A percentile compares a stretch with the other conserved stretches of the same genome.
Evolutionary conservation across 2,329 filamentous ascomycete species (phyloP).

Genomic region (Alternaria arborescens): DNA sequence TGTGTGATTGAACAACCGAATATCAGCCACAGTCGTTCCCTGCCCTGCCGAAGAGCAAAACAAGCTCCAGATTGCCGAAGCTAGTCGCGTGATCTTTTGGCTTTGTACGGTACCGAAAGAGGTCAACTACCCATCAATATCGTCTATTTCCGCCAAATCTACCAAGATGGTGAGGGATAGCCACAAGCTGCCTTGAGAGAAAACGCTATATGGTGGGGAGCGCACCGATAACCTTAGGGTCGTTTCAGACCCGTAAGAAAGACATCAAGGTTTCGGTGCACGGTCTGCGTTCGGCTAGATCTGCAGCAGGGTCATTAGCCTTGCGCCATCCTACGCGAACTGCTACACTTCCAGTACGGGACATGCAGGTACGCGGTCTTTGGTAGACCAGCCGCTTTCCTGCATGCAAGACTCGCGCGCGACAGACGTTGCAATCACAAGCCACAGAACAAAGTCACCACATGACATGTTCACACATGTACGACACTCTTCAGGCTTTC

Average conservation of each 20-base stretch:
- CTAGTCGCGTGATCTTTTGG: not conserved
- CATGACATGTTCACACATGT: not conserved
- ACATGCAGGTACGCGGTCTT: conserved; percentile 9
- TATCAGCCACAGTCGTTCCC: not conserved
- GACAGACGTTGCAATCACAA: not conserved
- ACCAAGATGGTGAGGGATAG: conserved; percentile 4
- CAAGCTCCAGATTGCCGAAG: not conserved
- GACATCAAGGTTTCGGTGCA: conserved; percentile 30
- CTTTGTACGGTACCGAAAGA: not conserved
- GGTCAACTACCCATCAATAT: not conserved
- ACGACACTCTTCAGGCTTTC: conserved; percentile 1
- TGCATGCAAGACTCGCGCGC: not conserved
- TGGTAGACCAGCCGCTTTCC: conserved; percentile 1
- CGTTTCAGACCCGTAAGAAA: conserved; percentile 31
- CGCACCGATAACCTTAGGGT: conserved; percentile 14
- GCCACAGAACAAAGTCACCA: not conserved
- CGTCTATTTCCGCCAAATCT: not conserved
- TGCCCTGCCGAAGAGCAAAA: not conserved
- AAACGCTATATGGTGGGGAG: conserved; percentile 11
- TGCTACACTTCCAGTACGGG: conserved; percentile 15
- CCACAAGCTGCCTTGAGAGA: not conserved
- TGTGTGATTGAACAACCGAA: not conserved
- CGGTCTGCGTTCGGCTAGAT: conserved; percentile 30
- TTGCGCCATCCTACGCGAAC: conserved; percentile 22
- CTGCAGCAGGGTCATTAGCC: conserved; percentile 21